Percentiles rank a stretch among this genome's conserved stretches.
These are phyloP conservation scores for Blastomyces parvus DNA, from an alignment of 2,329 filamentous ascomycete genomes.

Conservation along the genomic window DNA sequence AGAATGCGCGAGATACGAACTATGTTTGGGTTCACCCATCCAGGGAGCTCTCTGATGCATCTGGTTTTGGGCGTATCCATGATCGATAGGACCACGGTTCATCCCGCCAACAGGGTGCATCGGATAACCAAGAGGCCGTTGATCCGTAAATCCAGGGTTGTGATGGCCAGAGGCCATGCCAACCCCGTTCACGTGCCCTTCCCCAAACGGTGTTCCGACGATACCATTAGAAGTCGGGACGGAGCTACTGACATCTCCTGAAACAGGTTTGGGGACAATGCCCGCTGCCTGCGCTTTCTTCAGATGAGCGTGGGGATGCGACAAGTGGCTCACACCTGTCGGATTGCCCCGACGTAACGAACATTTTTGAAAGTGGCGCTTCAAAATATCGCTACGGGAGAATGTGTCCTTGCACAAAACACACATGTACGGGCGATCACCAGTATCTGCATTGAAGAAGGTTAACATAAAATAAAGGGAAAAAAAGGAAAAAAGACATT, in stretches of 20 bases:
- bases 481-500: background rate
- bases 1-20: constrained; percentile 34
- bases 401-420: constrained; percentile 97
- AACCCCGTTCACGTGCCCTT: constrained; percentile 36
- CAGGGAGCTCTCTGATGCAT: constrained; percentile 33
- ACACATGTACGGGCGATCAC: constrained; percentile 96
- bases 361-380: constrained; percentile 99
- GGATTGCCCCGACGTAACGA: constrained; percentile 93
- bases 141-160: constrained; percentile 30
- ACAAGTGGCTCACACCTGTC: constrained; percentile 86
- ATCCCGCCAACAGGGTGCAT: constrained; percentile 36
- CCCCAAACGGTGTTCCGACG: constrained; percentile 35
- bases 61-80: constrained; percentile 29
- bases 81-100: constrained; percentile 31
- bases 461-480: too few relatives aligned
- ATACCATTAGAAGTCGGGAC: constrained; percentile 36
- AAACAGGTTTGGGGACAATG: constrained; percentile 33
- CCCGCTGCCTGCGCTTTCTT: constrained; percentile 55
- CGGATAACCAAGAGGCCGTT: constrained; percentile 36
- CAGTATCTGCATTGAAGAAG: constrained; percentile 61
- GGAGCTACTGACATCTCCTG: constrained; percentile 39
- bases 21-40: constrained; percentile 38
- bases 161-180: constrained; percentile 24
- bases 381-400: constrained; percentile 93
- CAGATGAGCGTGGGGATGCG: constrained; percentile 80